These are phyloP conservation scores for Rosa lucieae DNA, from an alignment of 306 rosid species.

Conservation along the genomic window DNA sequence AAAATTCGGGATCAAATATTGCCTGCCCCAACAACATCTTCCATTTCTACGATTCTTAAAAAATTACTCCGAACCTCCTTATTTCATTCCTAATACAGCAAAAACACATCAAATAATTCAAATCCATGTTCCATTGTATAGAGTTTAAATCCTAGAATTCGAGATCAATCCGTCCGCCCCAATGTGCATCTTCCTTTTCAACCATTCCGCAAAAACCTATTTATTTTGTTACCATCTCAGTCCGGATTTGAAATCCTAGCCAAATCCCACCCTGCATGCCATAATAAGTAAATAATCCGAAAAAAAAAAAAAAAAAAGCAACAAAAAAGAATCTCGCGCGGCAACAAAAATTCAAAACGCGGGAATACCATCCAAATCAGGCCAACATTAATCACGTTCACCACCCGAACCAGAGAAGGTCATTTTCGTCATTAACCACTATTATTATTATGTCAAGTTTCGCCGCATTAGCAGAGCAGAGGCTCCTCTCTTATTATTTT, in stretches of 20 bases:
- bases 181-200: not conserved
- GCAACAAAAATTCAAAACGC: not conserved
- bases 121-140: no score
- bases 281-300: not conserved
- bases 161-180: no score
- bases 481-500: conserved; percentile 16
- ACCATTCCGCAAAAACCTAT: not conserved
- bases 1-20: not conserved
- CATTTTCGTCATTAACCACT: conserved; percentile 1
- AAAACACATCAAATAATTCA: no score
- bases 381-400: not conserved
- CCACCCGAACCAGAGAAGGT: not conserved
- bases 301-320: not conserved
- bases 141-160: no score
- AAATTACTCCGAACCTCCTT: not conserved
- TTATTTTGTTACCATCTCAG: not conserved
- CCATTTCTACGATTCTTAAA: not conserved
- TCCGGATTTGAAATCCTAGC: not conserved
- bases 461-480: not conserved
- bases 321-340: not conserved
- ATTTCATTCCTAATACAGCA: no score
- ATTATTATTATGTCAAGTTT: not conserved
- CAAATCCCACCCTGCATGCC: not conserved
- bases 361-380: not conserved
- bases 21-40: not conserved